A percentile compares a stretch with the other conserved stretches of the same genome.
Evolutionary conservation across 2,329 filamentous ascomycete genomes (phyloP).

Genomic region (Exophiala sp.): DNA sequence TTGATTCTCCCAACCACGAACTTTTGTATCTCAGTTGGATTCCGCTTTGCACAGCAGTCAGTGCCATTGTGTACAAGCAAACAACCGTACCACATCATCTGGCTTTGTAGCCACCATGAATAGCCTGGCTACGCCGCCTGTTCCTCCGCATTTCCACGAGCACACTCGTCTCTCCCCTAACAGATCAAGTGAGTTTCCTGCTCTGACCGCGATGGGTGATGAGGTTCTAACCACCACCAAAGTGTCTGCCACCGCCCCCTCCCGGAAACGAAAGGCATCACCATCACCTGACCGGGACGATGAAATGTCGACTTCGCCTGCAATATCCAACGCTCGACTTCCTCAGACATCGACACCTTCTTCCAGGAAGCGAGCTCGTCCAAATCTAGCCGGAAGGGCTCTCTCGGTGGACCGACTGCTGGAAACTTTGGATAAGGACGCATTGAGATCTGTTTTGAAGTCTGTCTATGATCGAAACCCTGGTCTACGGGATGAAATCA

Average conservation of each 20-base stretch:
- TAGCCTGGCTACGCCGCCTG: constrained; percentile 53
- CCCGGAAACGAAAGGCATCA: constrained; percentile 74
- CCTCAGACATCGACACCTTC: constrained; percentile 61
- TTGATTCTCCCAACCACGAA: too few species aligned
- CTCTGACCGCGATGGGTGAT: background rate
- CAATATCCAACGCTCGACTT: constrained; percentile 69
- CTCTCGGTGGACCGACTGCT: constrained; percentile 70
- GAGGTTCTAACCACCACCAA: constrained; percentile 11
- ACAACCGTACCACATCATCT: background rate
- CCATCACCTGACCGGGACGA: constrained; percentile 47
- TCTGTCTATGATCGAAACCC: constrained; percentile 87
- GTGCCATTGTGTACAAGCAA: constrained; percentile 2
- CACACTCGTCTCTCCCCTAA: constrained; percentile 55
- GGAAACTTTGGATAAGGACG: constrained; percentile 81
- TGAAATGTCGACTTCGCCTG: constrained; percentile 80
- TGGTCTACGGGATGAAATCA: constrained; percentile 76
- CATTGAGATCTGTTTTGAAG: constrained; percentile 79
- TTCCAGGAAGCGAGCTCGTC: constrained; percentile 61
- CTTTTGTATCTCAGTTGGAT: too few species aligned
- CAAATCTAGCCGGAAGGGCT: constrained; percentile 63
- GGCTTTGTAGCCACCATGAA: constrained; percentile 48
- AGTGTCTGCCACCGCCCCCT: constrained; percentile 36
- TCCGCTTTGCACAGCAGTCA: too few species aligned
- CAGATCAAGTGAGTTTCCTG: constrained; percentile 49
- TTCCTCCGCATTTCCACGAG: constrained; percentile 59